Base-by-base conservation (phyloP, 2,329 filamentous ascomycete genomes). In the Zymoseptoria passerinii region DNA sequence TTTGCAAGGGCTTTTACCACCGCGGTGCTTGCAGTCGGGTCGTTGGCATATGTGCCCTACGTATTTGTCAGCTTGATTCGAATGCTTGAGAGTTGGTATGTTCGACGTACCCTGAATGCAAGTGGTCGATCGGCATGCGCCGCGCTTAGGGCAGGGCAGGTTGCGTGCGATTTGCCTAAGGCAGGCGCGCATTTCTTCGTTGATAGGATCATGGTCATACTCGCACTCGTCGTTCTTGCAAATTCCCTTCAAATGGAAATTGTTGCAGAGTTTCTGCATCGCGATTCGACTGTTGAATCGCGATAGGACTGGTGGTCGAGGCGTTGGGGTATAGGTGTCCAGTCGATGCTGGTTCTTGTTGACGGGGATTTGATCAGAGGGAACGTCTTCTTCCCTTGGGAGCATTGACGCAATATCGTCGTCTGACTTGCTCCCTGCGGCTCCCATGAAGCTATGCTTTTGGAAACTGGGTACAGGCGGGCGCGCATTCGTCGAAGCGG, bases 221-320 rank as follows among this genome's bases (percentile, higher is more conserved):
- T 65, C 64, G 63, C 79, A 81, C 16, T 68, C 60, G 0, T 72
- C 72, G 7, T 64, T 60, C 16, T 57, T 50, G 53, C 70, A 72
- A 40, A 63, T 50, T 3, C 65, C 67, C 48, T 53, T 58, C 0
- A 82, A 70, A 57, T 81, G 76, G 58, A 75, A 74, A 28, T 73
- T 74, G 64, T 81, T 81, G 67, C 80, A 82, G 0, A 78, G 72
- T 63, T 80, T 81, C 18, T 71, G 68, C 2, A 68, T 63, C 13
- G 68, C 69, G 28, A 71, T 70, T 10, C 74, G 72, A 9, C 68
- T 66, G 19, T 73, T 71, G 64, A 78, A 81, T 8, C 63, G 61
- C 1, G 71, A 65, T 65, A 74, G 73, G 28, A 76, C 74, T 16
- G 74, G 70, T 13, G 62, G 35, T 0, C 73, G 64, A 0, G 77